These are phyloP conservation scores for Coemansia asiatica DNA, from an alignment of 192 early-diverging fungal species.

Conservation along the genomic window DNA sequence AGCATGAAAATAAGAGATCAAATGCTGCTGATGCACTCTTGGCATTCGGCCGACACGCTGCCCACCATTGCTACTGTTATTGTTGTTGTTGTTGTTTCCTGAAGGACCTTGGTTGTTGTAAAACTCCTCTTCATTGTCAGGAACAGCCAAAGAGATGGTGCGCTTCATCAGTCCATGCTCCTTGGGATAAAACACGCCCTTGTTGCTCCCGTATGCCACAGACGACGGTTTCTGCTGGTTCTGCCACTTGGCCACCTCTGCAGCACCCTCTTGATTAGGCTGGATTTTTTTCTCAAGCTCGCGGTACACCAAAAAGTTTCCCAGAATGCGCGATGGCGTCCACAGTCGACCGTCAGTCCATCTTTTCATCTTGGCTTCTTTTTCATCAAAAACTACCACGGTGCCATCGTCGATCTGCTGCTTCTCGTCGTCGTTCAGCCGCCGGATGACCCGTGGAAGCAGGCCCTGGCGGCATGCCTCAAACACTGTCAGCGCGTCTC, in stretches of 20 bases:
- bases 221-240: neutral
- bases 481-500: slow-evolving; percentile 76
- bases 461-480: slow-evolving; percentile 73
- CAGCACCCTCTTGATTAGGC: slow-evolving; percentile 48
- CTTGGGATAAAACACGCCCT: slow-evolving; percentile 54
- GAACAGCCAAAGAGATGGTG: slow-evolving; percentile 72
- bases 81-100: no score
- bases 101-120: no score
- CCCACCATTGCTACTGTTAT: neutral
- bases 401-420: slow-evolving; percentile 71
- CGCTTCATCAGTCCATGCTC: slow-evolving; percentile 72
- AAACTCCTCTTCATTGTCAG: slow-evolving; percentile 41
- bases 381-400: slow-evolving; percentile 85
- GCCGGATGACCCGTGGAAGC: slow-evolving; percentile 66
- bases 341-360: slow-evolving; percentile 85
- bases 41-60: neutral
- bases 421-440: slow-evolving; percentile 73
- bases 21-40: slow-evolving; percentile 41
- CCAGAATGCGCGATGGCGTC: slow-evolving; percentile 81
- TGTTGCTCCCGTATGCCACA: slow-evolving; percentile 28
- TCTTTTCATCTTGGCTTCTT: slow-evolving; percentile 78
- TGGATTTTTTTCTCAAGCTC: slow-evolving; percentile 63
- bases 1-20: slow-evolving; percentile 34
- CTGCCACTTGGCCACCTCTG: slow-evolving; percentile 18
- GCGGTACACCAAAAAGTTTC: slow-evolving; percentile 80